Conservation (phyloP, 2,329 filamentous ascomycete species). For the Cadophora luteo-olivacea region DNA sequence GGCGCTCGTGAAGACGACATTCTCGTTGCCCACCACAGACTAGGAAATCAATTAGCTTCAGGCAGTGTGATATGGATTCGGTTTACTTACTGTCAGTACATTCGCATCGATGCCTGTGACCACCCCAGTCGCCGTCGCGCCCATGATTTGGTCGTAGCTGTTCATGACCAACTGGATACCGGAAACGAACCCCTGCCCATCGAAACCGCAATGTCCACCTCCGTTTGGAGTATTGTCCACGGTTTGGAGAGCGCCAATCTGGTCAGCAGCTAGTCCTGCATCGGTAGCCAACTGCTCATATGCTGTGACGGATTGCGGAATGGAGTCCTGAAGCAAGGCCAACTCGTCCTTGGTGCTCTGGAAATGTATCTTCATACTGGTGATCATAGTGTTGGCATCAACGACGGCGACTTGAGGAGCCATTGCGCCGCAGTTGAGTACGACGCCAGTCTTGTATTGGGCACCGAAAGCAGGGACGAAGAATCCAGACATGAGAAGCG, state of each 20-base stretch:
- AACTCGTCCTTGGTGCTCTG: constrained; percentile 62
- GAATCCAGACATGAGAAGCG: constrained; percentile 60
- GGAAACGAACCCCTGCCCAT: constrained; percentile 58
- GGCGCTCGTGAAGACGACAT: constrained; percentile 33
- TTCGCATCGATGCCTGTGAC: constrained; percentile 55
- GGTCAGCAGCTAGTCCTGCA: constrained; percentile 51
- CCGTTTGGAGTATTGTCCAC: constrained; percentile 61
- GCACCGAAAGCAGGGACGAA: constrained; percentile 58
- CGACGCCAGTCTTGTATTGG: constrained; percentile 51
- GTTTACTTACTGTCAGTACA: constrained; percentile 49
- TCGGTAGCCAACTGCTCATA: constrained; percentile 56
- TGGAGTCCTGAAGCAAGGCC: constrained; percentile 53
- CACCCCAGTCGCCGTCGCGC: constrained; percentile 54
- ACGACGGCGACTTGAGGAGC: constrained; percentile 59
- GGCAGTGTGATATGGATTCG: background rate
- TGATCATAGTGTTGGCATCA: constrained; percentile 50
- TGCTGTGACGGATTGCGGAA: constrained; percentile 56
- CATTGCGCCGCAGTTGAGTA: constrained; percentile 62
- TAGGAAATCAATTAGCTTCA: constrained; percentile 25
- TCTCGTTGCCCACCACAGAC: constrained; percentile 40
- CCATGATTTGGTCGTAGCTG: constrained; percentile 59
- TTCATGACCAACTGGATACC: constrained; percentile 63
- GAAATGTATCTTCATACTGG: constrained; percentile 59
- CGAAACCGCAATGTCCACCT: constrained; percentile 65
- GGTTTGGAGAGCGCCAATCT: constrained; percentile 60